Evolutionary conservation across 2,329 filamentous ascomycete species (phyloP).

Genomic region (Pseudovirgaria hyperparasitica): DNA sequence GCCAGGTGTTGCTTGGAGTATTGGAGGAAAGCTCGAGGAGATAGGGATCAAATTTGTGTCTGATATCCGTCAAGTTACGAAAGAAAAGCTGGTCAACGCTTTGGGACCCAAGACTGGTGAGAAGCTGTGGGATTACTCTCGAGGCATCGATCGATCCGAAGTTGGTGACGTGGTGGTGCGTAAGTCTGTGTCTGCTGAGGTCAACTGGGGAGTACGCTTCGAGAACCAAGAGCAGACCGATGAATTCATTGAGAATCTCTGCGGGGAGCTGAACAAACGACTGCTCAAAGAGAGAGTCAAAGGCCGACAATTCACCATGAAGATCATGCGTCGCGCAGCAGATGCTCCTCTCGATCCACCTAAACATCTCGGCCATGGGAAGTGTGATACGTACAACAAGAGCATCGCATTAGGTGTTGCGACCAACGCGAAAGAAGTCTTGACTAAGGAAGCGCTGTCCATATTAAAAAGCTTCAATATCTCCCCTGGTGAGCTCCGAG

Average conservation of each 20-base stretch:
- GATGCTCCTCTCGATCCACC: constrained; percentile 84
- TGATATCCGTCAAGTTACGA: constrained; percentile 65
- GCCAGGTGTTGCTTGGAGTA: constrained; percentile 85
- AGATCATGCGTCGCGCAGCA: constrained; percentile 77
- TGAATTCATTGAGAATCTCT: constrained; percentile 76
- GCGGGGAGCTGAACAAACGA: constrained; percentile 70
- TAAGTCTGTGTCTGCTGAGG: constrained; percentile 92
- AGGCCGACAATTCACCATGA: constrained; percentile 80
- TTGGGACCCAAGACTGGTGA: constrained; percentile 89
- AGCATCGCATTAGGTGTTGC: constrained; percentile 71
- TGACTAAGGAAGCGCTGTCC: constrained; percentile 74
- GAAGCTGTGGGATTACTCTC: constrained; percentile 79
- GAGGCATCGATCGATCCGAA: constrained; percentile 74
- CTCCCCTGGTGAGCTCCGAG: constrained; percentile 82
- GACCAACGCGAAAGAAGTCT: constrained; percentile 57
- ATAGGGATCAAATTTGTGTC: constrained; percentile 71
- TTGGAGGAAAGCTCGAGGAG: constrained; percentile 77
- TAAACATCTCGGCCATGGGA: constrained; percentile 90
- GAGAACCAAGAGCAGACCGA: constrained; percentile 85
- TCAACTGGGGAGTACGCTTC: constrained; percentile 97
- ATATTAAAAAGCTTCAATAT: constrained; percentile 73
- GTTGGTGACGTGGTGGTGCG: constrained; percentile 75
- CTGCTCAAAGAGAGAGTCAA: constrained; percentile 74
- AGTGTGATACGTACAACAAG: constrained; percentile 90
- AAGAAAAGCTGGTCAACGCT: constrained; percentile 58